Percentiles rank a stretch among this genome's conserved stretches.
phyloP scores from a whole-genome alignment of 768 basidiomycete species.

The Podaxis rugospora region DNA sequence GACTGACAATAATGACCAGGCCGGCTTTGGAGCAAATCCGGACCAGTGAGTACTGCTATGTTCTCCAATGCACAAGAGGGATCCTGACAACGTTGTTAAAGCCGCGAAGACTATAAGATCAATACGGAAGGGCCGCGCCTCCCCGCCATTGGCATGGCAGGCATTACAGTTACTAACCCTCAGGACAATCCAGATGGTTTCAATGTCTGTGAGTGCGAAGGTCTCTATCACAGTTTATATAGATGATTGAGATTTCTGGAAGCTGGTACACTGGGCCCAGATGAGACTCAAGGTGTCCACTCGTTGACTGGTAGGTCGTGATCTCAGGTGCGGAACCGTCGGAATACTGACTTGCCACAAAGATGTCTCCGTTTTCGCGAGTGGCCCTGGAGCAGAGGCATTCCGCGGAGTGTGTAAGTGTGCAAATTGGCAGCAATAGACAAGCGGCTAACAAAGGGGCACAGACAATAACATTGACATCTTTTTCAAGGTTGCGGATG shows the following conservation, averaged over 20 bases:
- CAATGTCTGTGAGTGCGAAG: constrained; percentile 20
- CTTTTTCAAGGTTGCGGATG: constrained; percentile 37
- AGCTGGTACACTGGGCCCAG: constrained; percentile 31
- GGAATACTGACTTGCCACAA: background rate
- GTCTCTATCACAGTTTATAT: background rate
- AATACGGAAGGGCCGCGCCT: constrained; percentile 32
- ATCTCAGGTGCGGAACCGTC: background rate
- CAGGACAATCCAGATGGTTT: constrained; percentile 31
- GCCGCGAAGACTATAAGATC: constrained; percentile 33
- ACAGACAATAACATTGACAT: constrained; percentile 41
- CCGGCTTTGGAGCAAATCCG: constrained; percentile 38
- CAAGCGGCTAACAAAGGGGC: background rate
- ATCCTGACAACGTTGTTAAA: constrained; percentile 10
- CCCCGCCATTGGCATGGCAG: constrained; percentile 27
- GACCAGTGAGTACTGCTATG: constrained; percentile 28
- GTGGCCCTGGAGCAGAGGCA: constrained; percentile 34
- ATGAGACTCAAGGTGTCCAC: constrained; percentile 36
- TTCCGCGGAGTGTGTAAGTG: constrained; percentile 41
- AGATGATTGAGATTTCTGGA: background rate
- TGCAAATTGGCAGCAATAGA: background rate
- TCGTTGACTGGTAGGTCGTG: constrained; percentile 29
- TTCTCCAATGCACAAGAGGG: background rate
- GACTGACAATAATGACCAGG: constrained; percentile 13
- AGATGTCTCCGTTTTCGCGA: constrained; percentile 43
- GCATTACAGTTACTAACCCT: constrained; percentile 28